Evolutionary conservation across 441 rosid species (phyloP).

Genomic region (Populus hybrid): DNA sequence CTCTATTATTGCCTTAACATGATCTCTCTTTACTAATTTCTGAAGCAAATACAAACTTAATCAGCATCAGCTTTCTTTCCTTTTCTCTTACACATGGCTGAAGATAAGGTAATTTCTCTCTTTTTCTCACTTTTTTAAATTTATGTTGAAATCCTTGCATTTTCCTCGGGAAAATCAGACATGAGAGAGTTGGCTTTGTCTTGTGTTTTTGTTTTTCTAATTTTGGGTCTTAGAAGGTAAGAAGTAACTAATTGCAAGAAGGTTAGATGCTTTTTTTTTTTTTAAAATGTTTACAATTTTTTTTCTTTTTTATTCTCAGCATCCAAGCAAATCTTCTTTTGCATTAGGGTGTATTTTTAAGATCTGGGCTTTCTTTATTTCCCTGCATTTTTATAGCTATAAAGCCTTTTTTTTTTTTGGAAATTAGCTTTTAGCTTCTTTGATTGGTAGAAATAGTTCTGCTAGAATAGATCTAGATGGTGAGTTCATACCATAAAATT

Average conservation of each 20-base stretch:
- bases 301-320: neutral
- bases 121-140: neutral
- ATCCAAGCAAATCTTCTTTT: neutral
- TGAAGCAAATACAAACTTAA: neutral
- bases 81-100: conserved; percentile 47
- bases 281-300: neutral
- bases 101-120: conserved; percentile 54
- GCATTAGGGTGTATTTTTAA: neutral
- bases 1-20: conserved; percentile 11
- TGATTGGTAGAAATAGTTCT: neutral
- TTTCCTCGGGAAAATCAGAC: neutral
- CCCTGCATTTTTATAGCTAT: neutral
- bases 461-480: conserved; percentile 3
- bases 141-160: neutral
- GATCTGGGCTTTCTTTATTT: neutral
- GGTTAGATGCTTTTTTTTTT: too few species aligned
- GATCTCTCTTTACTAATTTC: conserved; percentile 14
- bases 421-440: neutral
- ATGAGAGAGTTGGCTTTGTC: neutral
- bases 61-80: conserved; percentile 1
- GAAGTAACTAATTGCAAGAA: too few species aligned
- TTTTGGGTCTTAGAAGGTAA: too few species aligned
- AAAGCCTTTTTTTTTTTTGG: too few species aligned
- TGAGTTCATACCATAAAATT: neutral
- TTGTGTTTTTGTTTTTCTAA: neutral